Evolutionary conservation across 2,329 filamentous ascomycete species (phyloP).

Genomic region (Alternaria dauci): DNA sequence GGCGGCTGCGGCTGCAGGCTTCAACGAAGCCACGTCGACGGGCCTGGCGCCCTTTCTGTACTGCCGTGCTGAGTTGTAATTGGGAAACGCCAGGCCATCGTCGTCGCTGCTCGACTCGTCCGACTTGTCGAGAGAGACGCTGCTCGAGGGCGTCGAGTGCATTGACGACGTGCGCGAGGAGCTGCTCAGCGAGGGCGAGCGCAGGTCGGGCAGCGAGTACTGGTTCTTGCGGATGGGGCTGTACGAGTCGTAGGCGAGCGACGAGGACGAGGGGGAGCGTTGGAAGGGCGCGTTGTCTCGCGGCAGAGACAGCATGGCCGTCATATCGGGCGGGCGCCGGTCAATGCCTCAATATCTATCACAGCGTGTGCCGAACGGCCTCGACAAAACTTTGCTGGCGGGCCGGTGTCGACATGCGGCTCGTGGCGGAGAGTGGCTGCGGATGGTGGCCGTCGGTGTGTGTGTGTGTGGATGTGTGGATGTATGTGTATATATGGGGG

Average conservation of each 20-base stretch:
- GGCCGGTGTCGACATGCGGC: constrained; percentile 46
- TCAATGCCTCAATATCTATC: constrained; percentile 35
- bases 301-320: constrained; percentile 52
- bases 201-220: constrained; percentile 50
- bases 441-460: neutral
- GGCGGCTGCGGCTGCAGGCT: constrained; percentile 48
- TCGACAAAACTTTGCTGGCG: constrained; percentile 29
- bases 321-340: constrained; percentile 37
- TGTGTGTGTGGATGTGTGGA: too few species aligned
- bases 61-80: constrained; percentile 45
- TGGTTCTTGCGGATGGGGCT: constrained; percentile 44
- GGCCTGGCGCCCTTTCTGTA: constrained; percentile 19
- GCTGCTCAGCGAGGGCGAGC: constrained; percentile 40
- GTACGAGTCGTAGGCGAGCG: constrained; percentile 54
- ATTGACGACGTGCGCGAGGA: constrained; percentile 61
- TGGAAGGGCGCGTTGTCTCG: constrained; percentile 46
- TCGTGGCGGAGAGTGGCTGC: constrained; percentile 19
- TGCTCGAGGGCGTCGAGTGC: constrained; percentile 70
- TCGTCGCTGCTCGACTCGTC: constrained; percentile 56
- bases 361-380: constrained; percentile 38
- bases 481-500: constrained; percentile 7
- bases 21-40: constrained; percentile 44
- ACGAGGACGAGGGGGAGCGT: constrained; percentile 55
- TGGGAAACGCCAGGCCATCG: constrained; percentile 56
- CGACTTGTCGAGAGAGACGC: constrained; percentile 67